phyloP scores from a whole-genome alignment of 345 rosid genomes.

The Schrenkiella parvula region DNA sequence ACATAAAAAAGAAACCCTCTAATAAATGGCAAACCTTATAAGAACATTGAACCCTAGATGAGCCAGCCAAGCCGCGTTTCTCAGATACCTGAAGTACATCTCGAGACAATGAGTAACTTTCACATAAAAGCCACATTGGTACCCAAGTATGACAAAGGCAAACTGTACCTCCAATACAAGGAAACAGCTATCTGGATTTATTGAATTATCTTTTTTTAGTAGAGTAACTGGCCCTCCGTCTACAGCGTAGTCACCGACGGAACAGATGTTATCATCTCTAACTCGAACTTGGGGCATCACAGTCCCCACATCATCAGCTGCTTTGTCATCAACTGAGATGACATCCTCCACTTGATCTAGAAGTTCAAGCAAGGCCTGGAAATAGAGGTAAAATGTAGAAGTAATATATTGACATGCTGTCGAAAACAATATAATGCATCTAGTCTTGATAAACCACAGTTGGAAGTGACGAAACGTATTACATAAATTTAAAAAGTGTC shows the following conservation, averaged over 20 bases:
- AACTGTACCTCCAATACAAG: slow-evolving; percentile 83
- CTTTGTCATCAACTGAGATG: slow-evolving; percentile 63
- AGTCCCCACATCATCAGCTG: slow-evolving; percentile 31
- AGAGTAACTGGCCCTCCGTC: slow-evolving; percentile 29
- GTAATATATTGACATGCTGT: neutral
- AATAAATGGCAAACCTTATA: slow-evolving; percentile 56
- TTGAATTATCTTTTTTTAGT: slow-evolving; percentile 20
- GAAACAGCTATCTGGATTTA: slow-evolving; percentile 41
- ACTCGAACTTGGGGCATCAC: slow-evolving; percentile 38
- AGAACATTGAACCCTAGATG: slow-evolving; percentile 38
- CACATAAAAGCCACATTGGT: slow-evolving; percentile 12
- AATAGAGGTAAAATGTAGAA: slow-evolving; percentile 13
- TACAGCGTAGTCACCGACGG: slow-evolving; percentile 17
- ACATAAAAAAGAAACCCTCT: neutral
- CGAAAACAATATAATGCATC: slow-evolving; percentile 11
- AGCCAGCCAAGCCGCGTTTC: slow-evolving; percentile 43
- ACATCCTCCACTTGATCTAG: slow-evolving; percentile 95
- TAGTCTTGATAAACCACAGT: neutral
- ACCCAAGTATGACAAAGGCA: neutral
- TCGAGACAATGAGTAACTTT: slow-evolving; percentile 6
- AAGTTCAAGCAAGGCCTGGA: slow-evolving; percentile 80
- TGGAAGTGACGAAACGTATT: neutral
- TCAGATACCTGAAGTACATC: slow-evolving; percentile 62
- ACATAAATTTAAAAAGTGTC: neutral
- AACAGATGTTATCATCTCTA: slow-evolving; percentile 25